Evolutionary conservation across 116 monocot genomes (phyloP).

Genomic region (Papilionanthe hybrid): DNA sequence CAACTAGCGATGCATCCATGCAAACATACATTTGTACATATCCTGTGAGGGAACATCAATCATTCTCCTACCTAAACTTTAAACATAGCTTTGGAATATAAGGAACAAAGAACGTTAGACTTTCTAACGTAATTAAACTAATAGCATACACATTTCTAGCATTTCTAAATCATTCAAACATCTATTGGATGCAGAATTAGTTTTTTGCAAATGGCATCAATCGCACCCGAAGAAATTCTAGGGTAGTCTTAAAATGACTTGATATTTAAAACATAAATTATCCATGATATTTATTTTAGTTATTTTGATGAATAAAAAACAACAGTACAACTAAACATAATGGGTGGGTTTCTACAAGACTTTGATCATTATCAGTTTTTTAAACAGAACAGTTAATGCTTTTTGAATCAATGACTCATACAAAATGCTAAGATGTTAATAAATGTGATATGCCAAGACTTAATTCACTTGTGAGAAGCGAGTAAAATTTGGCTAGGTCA

Average conservation of each 20-base stretch:
- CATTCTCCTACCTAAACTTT: background rate
- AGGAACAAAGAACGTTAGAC: background rate
- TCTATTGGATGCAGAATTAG: background rate
- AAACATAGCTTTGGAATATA: background rate
- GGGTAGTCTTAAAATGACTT: background rate
- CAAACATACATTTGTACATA: background rate
- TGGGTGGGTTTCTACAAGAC: background rate
- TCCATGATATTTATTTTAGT: background rate
- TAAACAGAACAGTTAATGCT: background rate
- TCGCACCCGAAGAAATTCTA: background rate
- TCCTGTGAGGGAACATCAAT: background rate
- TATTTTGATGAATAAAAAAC: background rate
- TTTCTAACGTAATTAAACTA: background rate
- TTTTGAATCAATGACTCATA: background rate
- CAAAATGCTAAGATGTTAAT: no score
- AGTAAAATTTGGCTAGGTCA: no score
- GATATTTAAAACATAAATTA: background rate
- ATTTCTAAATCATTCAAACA: slow-evolving; percentile 3
- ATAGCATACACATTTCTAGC: background rate
- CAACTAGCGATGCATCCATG: background rate
- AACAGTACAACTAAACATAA: background rate
- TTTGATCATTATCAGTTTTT: background rate
- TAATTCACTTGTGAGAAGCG: no score
- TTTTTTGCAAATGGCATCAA: background rate
- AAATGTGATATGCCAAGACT: no score